A percentile compares a stretch with the other conserved stretches of the same genome.
Conservation (phyloP, 2,329 filamentous ascomycete species). For the Fusarium austroafricanum region DNA sequence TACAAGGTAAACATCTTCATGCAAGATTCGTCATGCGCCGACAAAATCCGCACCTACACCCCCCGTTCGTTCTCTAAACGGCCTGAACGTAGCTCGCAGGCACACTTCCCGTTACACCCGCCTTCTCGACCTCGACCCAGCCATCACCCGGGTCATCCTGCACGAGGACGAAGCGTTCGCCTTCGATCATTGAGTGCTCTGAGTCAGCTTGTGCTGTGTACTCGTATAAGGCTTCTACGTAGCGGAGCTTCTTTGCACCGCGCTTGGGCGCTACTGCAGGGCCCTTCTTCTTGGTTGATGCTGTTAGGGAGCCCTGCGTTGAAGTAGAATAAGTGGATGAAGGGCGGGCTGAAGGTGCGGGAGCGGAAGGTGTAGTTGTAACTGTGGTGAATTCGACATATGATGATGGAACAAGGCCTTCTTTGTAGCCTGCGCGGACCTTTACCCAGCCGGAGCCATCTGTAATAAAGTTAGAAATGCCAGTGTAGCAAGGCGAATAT, state of each 20-base stretch:
- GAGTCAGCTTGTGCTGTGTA: constrained; percentile 87
- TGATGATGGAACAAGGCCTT: constrained; percentile 87
- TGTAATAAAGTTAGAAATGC: constrained; percentile 53
- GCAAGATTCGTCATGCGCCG: background rate
- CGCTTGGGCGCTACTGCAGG: constrained; percentile 90
- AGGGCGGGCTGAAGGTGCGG: constrained; percentile 67
- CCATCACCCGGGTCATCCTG: constrained; percentile 91
- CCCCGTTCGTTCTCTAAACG: constrained; percentile 59
- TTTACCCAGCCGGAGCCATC: constrained; percentile 94
- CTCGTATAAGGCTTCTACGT: constrained; percentile 93
- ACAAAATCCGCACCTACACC: constrained; percentile 27
- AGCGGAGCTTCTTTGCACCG: constrained; percentile 92
- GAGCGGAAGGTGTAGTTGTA: constrained; percentile 55
- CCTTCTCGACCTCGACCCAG: constrained; percentile 96
- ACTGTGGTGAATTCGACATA: constrained; percentile 78
- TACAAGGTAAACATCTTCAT: constrained; percentile 1
- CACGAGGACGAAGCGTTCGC: constrained; percentile 90
- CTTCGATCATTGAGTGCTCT: constrained; percentile 91
- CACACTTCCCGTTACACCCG: constrained; percentile 86
- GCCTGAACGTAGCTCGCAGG: constrained; percentile 93
- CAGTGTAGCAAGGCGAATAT: background rate
- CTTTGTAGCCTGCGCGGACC: constrained; percentile 77
- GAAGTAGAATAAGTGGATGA: constrained; percentile 83
- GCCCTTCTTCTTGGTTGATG: constrained; percentile 80
- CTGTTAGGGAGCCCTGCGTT: constrained; percentile 51